A percentile compares a stretch with the other conserved stretches of the same genome.
Conservation (phyloP, 495 filamentous ascomycete species). For the Aspergillus cavernicola region DNA sequence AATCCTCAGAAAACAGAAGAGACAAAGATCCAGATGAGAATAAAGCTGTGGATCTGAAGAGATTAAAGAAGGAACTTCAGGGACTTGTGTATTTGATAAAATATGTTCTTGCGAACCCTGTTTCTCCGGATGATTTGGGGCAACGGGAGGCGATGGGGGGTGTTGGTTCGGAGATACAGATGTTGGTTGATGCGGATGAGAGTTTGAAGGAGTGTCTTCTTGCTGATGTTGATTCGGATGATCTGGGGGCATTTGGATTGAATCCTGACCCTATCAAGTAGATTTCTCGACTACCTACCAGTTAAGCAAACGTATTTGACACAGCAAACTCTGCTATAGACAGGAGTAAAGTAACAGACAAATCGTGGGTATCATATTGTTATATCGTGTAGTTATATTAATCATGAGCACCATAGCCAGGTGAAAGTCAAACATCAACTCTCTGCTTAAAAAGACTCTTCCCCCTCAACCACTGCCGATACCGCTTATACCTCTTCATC, state of each 20-base stretch:
- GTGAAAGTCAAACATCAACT: constrained; percentile 50
- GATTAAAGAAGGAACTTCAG: constrained; percentile 47
- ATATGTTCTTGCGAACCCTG: constrained; percentile 32
- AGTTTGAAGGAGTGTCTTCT: constrained; percentile 28
- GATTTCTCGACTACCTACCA: too few species aligned
- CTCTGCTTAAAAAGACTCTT: constrained; percentile 94
- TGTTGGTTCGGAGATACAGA: constrained; percentile 30
- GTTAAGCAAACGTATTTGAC: too few species aligned
- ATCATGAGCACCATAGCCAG: not conserved
- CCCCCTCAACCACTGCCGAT: constrained; percentile 86
- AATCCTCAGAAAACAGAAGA: not conserved
- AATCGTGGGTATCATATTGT: too few species aligned
- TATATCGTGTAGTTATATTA: too few species aligned
- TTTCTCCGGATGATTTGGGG: constrained; percentile 15
- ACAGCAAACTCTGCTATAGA: too few species aligned
- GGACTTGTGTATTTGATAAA: constrained; percentile 35
- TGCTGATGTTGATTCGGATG: constrained; percentile 16
- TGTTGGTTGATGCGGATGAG: constrained; percentile 36
- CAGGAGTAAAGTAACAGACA: too few species aligned
- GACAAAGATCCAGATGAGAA: not conserved
- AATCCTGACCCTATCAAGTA: not conserved
- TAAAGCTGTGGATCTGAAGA: constrained; percentile 10
- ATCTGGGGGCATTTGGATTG: constrained; percentile 14
- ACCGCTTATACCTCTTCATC: constrained; percentile 95
- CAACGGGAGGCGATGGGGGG: constrained; percentile 24